Percentiles rank a stretch among this genome's conserved stretches.
phyloP scores from a whole-genome alignment of 2,329 filamentous ascomycete genomes.

The Monilinia fructigena region DNA sequence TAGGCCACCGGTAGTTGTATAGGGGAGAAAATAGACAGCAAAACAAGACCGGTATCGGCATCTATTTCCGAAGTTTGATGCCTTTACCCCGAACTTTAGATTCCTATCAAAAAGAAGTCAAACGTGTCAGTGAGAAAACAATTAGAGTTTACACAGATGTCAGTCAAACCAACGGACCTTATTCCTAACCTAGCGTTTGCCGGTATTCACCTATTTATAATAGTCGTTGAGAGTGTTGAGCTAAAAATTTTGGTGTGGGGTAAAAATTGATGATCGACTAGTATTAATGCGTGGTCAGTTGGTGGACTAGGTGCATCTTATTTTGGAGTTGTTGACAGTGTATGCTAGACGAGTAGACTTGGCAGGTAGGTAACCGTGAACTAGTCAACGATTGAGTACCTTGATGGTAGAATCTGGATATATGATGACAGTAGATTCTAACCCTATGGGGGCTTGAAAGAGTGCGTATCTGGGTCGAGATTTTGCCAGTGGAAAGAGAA shows the following conservation, averaged over 20 bases:
- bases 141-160: too few species aligned
- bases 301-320: neutral
- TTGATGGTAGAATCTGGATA: neutral
- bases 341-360: neutral
- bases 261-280: neutral
- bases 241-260: neutral
- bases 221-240: neutral
- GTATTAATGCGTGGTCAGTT: neutral
- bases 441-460: too few species aligned
- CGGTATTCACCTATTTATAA: too few species aligned
- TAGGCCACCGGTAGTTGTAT: too few species aligned
- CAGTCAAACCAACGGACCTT: too few species aligned
- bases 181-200: too few species aligned
- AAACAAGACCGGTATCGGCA: too few species aligned
- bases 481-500: neutral
- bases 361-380: neutral
- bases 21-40: too few species aligned
- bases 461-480: neutral
- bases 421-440: neutral
- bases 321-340: neutral
- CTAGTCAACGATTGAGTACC: neutral
- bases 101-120: too few species aligned
- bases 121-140: too few species aligned
- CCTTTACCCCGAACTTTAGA: too few species aligned
- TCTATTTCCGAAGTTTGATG: too few species aligned